A percentile compares a stretch with the other conserved stretches of the same genome.
phyloP scores from a whole-genome alignment of 1,284 basidiomycete species.

The Ustilago hordei region DNA sequence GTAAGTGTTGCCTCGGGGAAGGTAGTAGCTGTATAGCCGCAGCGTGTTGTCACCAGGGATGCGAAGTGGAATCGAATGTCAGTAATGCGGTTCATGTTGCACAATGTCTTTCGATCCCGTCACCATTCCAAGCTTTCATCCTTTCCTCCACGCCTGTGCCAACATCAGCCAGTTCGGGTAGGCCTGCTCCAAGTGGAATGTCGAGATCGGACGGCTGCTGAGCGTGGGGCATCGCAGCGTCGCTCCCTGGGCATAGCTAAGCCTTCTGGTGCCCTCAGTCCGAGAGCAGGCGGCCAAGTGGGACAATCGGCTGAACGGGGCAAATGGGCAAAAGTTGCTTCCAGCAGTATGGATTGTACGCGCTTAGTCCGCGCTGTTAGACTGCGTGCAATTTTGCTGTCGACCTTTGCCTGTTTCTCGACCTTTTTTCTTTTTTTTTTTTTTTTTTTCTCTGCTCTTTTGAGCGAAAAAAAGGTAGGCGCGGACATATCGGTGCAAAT shows the following conservation, averaged over 20 bases:
- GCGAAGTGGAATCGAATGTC: not conserved
- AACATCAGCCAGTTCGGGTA: not conserved
- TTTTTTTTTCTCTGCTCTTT: not conserved
- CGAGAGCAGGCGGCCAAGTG: constrained; percentile 1
- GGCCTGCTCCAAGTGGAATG: not conserved
- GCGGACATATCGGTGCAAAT: constrained; percentile 30
- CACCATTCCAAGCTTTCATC: not conserved
- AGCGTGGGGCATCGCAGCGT: not conserved
- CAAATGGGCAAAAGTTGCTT: not conserved
- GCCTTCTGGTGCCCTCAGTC: not conserved
- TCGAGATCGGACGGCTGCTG: not conserved
- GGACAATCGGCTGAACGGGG: not conserved
- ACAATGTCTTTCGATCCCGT: not conserved
- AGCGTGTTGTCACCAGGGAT: too few relatives aligned
- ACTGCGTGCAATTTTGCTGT: not conserved
- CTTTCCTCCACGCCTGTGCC: not conserved
- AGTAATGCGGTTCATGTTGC: not conserved
- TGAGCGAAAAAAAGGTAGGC: not conserved
- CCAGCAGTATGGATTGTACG: not conserved
- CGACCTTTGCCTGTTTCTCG: not conserved
- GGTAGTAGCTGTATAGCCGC: constrained; percentile 78
- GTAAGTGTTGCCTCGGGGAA: constrained; percentile 87
- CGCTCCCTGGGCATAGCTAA: not conserved
- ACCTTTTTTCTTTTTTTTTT: not conserved
- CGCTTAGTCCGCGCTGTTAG: constrained; percentile 10